Evolutionary conservation across 2,329 filamentous ascomycete species (phyloP), one percentile per base, ranked within the genome.

Genomic region (Pseudopyricularia javanii): DNA sequence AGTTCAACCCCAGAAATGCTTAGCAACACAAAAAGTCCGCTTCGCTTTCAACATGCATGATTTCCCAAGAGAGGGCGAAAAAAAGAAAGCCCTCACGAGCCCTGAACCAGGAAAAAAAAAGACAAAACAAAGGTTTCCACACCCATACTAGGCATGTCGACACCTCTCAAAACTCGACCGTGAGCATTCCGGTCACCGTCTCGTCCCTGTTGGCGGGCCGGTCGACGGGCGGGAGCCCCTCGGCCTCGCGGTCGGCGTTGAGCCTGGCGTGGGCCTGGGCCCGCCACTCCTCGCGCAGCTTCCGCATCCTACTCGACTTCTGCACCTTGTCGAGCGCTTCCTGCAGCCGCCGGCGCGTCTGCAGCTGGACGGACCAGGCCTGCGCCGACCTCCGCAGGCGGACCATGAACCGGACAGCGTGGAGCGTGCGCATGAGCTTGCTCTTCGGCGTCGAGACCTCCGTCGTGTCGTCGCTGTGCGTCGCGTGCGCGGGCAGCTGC

Each of bases 321-420:
- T 70, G 67, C 64, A 69, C 68, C 55, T 70, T 68, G 54, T 78
- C 73, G 49, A 72, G 70, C 5, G 73, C 75, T 11, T 70, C 69
- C n/a, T 69, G 71, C 54, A 82, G 69, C 55, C 68, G 66, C 57
- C 65, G 66, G 51, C 77, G 69, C 37, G 73, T 72, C 51, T 65
- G 67, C 62, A 82, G 77, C 54, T 80, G 75, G 52, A 69, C 66
- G 28, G 68, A 68, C 78, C 78, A 82, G 22, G 66, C 62, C 34
- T 65, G 66, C 15, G 76, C 74, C 20, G 70, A 66, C 50, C 76
- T 64, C 54, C 69, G 71, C 68, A 72, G 69, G 51, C 78, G 71
- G 17, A 75, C 76, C 48, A 78, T 68, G 60, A 80, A 80, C 52
- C 74, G 71, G 20, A 77, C 69, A 56, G 72, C 73, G 7, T 24